Conservation (phyloP, 2,329 filamentous ascomycete genomes). For the Claviceps quebecensis region DNA sequence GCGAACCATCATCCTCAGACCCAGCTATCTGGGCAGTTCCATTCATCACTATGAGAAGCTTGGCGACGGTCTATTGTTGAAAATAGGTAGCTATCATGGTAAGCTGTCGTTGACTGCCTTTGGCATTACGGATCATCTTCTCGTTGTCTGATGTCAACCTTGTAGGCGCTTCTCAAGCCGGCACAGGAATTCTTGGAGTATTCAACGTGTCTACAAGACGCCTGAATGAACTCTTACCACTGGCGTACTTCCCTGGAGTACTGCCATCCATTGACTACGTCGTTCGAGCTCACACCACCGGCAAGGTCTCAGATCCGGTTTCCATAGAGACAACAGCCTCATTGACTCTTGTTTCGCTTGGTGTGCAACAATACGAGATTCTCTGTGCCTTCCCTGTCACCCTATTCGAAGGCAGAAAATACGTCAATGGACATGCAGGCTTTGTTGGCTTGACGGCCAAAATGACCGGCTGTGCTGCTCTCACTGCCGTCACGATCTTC, state of each 20-base stretch:
- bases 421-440: constrained; percentile 37
- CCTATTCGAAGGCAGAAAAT: constrained; percentile 32
- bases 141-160: background rate
- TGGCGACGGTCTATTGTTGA: constrained; percentile 57
- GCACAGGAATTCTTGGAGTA: constrained; percentile 64
- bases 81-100: constrained; percentile 68
- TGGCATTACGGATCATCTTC: background rate
- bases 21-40: constrained; percentile 58
- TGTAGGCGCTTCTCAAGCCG: constrained; percentile 40
- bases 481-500: constrained; percentile 48
- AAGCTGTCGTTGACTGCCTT: constrained; percentile 7
- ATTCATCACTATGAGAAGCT: constrained; percentile 64
- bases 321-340: constrained; percentile 27
- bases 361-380: constrained; percentile 62
- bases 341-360: constrained; percentile 49
- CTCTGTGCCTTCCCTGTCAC: constrained; percentile 58
- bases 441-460: constrained; percentile 70
- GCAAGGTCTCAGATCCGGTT: constrained; percentile 43
- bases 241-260: constrained; percentile 62
- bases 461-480: constrained; percentile 76
- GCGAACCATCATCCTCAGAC: constrained; percentile 68
- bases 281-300: constrained; percentile 56
- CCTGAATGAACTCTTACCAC: constrained; percentile 53
- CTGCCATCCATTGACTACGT: constrained; percentile 46
- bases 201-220: constrained; percentile 63